These are phyloP conservation scores for Glycyrrhiza uralensis DNA, from an alignment of 306 rosid genomes.

Conservation along the genomic window DNA sequence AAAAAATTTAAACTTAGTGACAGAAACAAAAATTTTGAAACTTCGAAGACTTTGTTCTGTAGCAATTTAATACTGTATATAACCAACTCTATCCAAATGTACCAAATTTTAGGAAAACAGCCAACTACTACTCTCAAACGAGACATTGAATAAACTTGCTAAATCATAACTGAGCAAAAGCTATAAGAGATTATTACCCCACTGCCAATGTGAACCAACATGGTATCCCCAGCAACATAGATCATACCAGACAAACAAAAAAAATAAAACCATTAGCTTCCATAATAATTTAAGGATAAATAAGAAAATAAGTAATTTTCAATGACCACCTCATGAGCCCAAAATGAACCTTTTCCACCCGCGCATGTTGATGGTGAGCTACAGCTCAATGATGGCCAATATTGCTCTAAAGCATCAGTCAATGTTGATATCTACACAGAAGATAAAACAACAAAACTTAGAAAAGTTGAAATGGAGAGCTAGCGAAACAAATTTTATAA, in stretches of 20 bases:
- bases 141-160: conserved; percentile 15
- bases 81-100: not conserved
- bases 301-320: conserved; percentile 21
- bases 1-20: not conserved
- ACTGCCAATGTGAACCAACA: conserved; percentile 49
- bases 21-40: not conserved
- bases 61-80: conserved; percentile 1
- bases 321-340: conserved; percentile 94
- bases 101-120: conserved; percentile 2
- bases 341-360: conserved; percentile 79
- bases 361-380: conserved; percentile 57
- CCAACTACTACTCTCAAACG: conserved; percentile 13
- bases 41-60: not conserved
- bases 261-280: conserved; percentile 43
- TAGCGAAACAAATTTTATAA: not conserved
- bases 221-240: conserved; percentile 34
- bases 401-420: conserved; percentile 51
- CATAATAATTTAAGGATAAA: conserved; percentile 8
- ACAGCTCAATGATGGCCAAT: conserved; percentile 94
- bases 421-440: conserved; percentile 66
- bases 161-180: conserved; percentile 31
- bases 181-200: conserved; percentile 72
- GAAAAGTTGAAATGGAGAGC: conserved; percentile 6
- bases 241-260: conserved; percentile 15
- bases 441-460: conserved; percentile 8